Evolutionary conservation across 352 stramenopile species (phyloP), one percentile per base, ranked within the genome.

Genomic region (Pythium aphanidermatum): DNA sequence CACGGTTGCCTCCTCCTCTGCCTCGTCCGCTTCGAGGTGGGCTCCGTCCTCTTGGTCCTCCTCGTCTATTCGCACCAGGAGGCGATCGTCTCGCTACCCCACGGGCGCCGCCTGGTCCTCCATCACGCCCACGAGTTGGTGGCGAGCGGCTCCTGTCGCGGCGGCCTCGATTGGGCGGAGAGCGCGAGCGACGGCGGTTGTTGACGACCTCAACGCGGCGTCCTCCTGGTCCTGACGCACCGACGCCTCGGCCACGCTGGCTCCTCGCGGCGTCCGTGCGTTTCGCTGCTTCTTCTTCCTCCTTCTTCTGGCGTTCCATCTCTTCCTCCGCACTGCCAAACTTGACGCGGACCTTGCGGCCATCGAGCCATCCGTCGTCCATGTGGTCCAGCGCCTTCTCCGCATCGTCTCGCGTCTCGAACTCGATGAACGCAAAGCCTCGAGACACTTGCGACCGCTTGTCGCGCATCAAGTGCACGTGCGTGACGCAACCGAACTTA

Each of bases 321-420:
- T 49, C 49, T 5, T 55, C 20, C 19, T 45, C 46, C 16, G 53
- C 29, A 17, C 43, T 20, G 27, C 40, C 52, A 12, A 51, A 50
- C 12, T 69, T 49, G 35, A 94, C 82, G 46, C 68, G 69, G 33
- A 94, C 49, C 45, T 84, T 86, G 48, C 70, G 83, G 21, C 80
- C 82, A 49, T 94, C 82, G 36, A 94, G 60, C 78, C 80, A 90
- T 14, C 82, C 82, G 44, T 94, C 75, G 52, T 94, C 63, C 75
- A 94, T 85, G 64, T 92, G 77, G 21, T 74, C 48, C 38, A 75
- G 69, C 10, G 82, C 82, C 1, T 34, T 74, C 13, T 76, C 60
- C 0, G 79, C 80, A 23, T 94, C 75, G 0, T 59, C 45, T 13
- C 61, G 51, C 2, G 58, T 70, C 4, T 62, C 51, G 29, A 94